These are phyloP conservation scores for Ampelocalamus luodianensis DNA, from an alignment of 176 grass and related monocot genomes.

Conservation along the genomic window DNA sequence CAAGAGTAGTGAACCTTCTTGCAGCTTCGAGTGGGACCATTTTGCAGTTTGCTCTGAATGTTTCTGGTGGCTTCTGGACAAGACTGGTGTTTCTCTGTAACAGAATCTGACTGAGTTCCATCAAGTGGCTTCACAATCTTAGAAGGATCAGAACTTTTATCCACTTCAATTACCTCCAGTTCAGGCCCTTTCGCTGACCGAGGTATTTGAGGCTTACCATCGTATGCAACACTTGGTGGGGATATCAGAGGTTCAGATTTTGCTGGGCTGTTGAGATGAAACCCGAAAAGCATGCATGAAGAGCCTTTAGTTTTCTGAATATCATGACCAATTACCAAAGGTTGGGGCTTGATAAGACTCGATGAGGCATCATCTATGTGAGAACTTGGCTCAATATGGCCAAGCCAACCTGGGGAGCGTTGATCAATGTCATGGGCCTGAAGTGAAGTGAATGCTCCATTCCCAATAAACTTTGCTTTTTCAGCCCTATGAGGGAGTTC, in stretches of 20 bases:
- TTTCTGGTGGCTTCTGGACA: conserved; percentile 50
- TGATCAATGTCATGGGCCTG: conserved; percentile 45
- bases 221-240: conserved; percentile 44
- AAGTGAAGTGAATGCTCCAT: conserved; percentile 42
- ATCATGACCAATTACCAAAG: conserved; percentile 51
- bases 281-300: conserved; percentile 62
- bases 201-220: conserved; percentile 26
- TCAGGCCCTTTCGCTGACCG: conserved; percentile 17
- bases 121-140: conserved; percentile 50
- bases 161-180: conserved; percentile 25
- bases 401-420: conserved; percentile 44
- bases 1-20: conserved; percentile 68
- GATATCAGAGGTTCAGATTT: conserved; percentile 46
- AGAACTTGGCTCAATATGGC: conserved; percentile 41
- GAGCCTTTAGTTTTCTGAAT: conserved; percentile 50
- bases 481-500: conserved; percentile 33
- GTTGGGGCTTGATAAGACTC: conserved; percentile 39
- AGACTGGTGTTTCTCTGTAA: conserved; percentile 43
- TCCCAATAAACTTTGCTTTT: conserved; percentile 43
- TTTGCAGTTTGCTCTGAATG: conserved; percentile 61
- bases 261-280: conserved; percentile 42
- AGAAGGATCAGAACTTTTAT: conserved; percentile 45
- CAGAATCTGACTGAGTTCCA: conserved; percentile 35
- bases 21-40: conserved; percentile 73
- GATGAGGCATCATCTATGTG: conserved; percentile 25